Percentiles rank a stretch among this genome's conserved stretches.
These are phyloP conservation scores for Hyaloscypha hepaticicola DNA, from an alignment of 495 filamentous ascomycete genomes.

Conservation along the genomic window DNA sequence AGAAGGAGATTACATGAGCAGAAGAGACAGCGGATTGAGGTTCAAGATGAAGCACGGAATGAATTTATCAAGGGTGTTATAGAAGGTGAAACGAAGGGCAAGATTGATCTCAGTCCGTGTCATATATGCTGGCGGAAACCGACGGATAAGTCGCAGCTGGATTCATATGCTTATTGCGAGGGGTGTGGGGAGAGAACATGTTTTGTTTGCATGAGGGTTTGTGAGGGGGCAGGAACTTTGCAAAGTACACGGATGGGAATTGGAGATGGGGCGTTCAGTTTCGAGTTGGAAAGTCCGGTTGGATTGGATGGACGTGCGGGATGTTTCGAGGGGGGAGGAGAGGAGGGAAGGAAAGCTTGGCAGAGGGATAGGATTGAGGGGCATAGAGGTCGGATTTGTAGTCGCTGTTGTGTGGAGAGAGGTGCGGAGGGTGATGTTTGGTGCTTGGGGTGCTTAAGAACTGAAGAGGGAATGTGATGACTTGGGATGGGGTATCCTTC, in stretches of 20 bases:
- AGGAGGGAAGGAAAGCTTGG: constrained; percentile 10
- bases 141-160: constrained; percentile 45
- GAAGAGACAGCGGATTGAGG: constrained; percentile 5
- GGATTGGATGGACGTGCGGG: background rate
- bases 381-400: constrained; percentile 29
- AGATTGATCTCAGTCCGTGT: constrained; percentile 42
- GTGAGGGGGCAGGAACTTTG: constrained; percentile 33
- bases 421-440: constrained; percentile 31
- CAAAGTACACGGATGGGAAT: background rate
- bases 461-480: constrained; percentile 12
- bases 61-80: background rate
- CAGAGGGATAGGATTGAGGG: constrained; percentile 1
- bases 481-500: background rate
- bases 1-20: background rate
- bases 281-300: background rate
- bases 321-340: background rate
- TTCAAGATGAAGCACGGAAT: background rate
- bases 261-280: background rate
- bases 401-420: constrained; percentile 31
- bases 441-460: constrained; percentile 32
- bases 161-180: constrained; percentile 52
- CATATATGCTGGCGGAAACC: constrained; percentile 53
- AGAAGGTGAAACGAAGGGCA: background rate
- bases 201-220: constrained; percentile 53
- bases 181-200: constrained; percentile 48